Conservation (phyloP, 495 filamentous ascomycete species). For the Viridothelium virens region DNA sequence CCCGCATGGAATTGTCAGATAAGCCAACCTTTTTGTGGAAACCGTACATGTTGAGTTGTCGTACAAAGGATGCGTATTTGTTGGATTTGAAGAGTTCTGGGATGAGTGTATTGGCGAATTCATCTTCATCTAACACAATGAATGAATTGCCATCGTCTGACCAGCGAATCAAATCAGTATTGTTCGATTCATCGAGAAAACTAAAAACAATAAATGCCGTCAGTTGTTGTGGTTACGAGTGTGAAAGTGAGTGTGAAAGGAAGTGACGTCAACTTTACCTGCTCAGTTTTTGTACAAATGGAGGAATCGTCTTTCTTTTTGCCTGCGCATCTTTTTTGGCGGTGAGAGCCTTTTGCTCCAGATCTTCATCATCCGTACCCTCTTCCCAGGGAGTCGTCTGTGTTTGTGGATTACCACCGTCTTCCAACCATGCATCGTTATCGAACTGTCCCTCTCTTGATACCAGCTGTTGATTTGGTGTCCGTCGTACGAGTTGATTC, state of each 20-base stretch:
- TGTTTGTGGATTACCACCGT: slow-evolving; percentile 6
- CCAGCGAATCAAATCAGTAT: slow-evolving; percentile 94
- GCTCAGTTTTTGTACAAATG: slow-evolving; percentile 97
- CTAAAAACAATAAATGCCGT: slow-evolving; percentile 39
- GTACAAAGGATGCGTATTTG: slow-evolving; percentile 97
- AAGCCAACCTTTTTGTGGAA: slow-evolving; percentile 98
- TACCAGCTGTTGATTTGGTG: slow-evolving; percentile 55
- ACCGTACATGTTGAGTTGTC: slow-evolving; percentile 98
- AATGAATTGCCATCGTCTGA: slow-evolving; percentile 94
- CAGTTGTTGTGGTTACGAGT: slow-evolving; percentile 6
- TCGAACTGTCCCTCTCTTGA: slow-evolving; percentile 40
- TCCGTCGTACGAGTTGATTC: slow-evolving; percentile 59
- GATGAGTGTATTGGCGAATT: slow-evolving; percentile 95
- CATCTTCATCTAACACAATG: slow-evolving; percentile 93
- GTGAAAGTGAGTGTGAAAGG: slow-evolving; percentile 16
- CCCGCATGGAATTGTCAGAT: slow-evolving; percentile 94
- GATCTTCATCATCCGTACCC: slow-evolving; percentile 64
- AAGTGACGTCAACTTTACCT: slow-evolving; percentile 53
- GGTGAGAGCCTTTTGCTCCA: slow-evolving; percentile 63
- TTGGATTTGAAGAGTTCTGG: slow-evolving; percentile 99
- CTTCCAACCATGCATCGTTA: slow-evolving; percentile 26
- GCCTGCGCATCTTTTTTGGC: slow-evolving; percentile 77
- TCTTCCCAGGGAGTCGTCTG: slow-evolving; percentile 34
- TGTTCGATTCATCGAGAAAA: slow-evolving; percentile 85
- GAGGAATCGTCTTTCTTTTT: slow-evolving; percentile 89